Conservation (phyloP, 1,139 yeast genomes). For the Geotrichum reessii region DNA sequence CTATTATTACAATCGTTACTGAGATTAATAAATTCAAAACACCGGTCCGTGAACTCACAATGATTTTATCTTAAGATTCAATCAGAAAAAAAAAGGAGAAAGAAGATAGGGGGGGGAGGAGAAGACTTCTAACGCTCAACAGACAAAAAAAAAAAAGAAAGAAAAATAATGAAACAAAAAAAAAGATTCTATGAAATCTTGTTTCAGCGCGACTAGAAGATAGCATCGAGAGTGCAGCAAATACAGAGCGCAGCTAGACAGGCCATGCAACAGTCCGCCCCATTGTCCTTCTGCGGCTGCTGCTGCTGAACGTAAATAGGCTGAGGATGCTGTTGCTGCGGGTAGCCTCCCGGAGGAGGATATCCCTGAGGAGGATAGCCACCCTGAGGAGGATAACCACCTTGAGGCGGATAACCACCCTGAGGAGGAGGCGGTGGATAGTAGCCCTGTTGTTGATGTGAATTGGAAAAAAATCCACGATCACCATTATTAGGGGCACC, state of each 20-base stretch:
- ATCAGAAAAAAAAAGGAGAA: background rate
- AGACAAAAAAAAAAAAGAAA: background rate
- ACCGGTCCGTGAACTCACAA: background rate
- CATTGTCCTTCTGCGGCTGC: conserved; percentile 24
- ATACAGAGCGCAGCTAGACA: conserved; percentile 40
- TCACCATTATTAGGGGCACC: background rate
- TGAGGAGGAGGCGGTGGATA: conserved; percentile 8
- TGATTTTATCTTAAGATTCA: background rate
- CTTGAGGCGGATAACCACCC: conserved; percentile 17
- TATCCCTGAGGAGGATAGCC: conserved; percentile 18
- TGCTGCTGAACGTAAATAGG: conserved; percentile 40
- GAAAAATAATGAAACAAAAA: background rate
- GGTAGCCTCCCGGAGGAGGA: conserved; percentile 14
- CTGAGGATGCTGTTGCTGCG: conserved; percentile 34
- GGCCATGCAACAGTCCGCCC: conserved; percentile 35
- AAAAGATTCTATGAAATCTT: background rate
- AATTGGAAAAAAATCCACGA: background rate
- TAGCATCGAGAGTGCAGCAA: conserved; percentile 34
- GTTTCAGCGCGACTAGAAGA: conserved; percentile 16
- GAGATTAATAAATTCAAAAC: background rate
- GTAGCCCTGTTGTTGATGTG: conserved; percentile 26
- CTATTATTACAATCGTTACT: background rate
- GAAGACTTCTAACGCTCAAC: background rate
- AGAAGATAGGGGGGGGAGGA: too few species aligned
- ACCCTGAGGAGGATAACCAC: conserved; percentile 14